Base-by-base conservation (phyloP, 257 asterid species). In the Primulina eburnea region DNA sequence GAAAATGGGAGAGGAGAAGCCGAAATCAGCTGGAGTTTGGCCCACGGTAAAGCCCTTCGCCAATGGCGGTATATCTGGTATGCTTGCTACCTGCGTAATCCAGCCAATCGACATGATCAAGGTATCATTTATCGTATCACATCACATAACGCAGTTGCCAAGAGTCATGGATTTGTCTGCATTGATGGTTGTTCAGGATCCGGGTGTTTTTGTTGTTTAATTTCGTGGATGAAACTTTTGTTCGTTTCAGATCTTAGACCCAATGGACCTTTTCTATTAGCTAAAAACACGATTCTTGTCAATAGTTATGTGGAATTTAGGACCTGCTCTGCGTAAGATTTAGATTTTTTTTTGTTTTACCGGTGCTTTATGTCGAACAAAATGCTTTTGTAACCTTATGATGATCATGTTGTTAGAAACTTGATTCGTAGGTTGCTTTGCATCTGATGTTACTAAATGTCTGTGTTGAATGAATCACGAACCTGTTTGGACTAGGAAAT, bases 31-130 rank as follows among this genome's bases (percentile, higher is more conserved):
- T n/a, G 97, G 93, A 59, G 84, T 90, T 12, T 93, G 99, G 99
- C 79, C 85, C 1, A 75, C 96, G 0, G 91, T 93, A 34, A 90
- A 90, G 89, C 99, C 99, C 5, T 93, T 93, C 75, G 76, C 86
- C 17, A 93, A 93, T 78, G 97, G 99, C 50, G 97, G 99, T 21
- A 78, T 85, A 59, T 87, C 99, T 28, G 99, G 99, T 47, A 93
- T 93, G 99, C 96, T 90, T 30, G 97, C 97, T 12, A 82, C 86
- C 63, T 81, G 80, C 63, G 85, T 78, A 57, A 78, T 78, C 65
- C 89, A 82, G 38, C 89, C 89, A 69, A 72, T 85, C 70, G 87
- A 85, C 62, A 85, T 85, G 89, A 74, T 85, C 58, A 85, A 85
- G 89, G 89, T 85, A n/a, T 43, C 17, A 32, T 10, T 67, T 7